Base-by-base conservation (phyloP, 1,139 yeast genomes). In the Protomyces inouyei region DNA sequence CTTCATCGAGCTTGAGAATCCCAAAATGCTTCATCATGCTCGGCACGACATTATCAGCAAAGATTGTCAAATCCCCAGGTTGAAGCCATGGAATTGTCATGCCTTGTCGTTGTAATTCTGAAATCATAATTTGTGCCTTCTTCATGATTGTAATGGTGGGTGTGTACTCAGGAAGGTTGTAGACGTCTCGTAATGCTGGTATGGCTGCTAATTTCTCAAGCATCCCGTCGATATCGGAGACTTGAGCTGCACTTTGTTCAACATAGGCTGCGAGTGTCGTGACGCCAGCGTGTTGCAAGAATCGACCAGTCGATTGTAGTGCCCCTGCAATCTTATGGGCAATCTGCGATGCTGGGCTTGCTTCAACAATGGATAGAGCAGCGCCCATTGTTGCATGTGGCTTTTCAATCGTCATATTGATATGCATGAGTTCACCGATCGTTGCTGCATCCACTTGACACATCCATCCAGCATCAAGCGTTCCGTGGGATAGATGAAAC, bases 81-180 rank as follows among this genome's bases (percentile, higher is more conserved):
- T 35, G n/a, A 25, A 59, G 28, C 35, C 63, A 59, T 1, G 57
- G 18, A 10, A 59, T 12, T 3, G 28, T n/a, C 18, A 52, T n/a
- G 16, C 63, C 63, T 16, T 52, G 53, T 28, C 63, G 28, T 14
- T 35, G 36, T 37, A 59, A 52, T 35, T 59, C 63, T 3, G 63
- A 59, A 12, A 59, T 28, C 63, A 59, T 59, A 52, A 59, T 55
- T 52, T 59, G 63, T 28, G 36, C 46, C 36, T 59, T 59, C 36
- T 59, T 59, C 57, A 52, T 52, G 52, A 59, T 52, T 25, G 14
- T 38, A 12, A 59, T 51, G 9, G 52, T 52, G 21, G 46, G 32
- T 9, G 37, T 51, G 28, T 35, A 48, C n/a, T 32, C 14, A 28
- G n/a, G 9, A 25, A 52, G 21, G 3, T 55, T 40, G 43, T 38